phyloP scores from a whole-genome alignment of 495 filamentous ascomycete species.

The Monascus purpureus region DNA sequence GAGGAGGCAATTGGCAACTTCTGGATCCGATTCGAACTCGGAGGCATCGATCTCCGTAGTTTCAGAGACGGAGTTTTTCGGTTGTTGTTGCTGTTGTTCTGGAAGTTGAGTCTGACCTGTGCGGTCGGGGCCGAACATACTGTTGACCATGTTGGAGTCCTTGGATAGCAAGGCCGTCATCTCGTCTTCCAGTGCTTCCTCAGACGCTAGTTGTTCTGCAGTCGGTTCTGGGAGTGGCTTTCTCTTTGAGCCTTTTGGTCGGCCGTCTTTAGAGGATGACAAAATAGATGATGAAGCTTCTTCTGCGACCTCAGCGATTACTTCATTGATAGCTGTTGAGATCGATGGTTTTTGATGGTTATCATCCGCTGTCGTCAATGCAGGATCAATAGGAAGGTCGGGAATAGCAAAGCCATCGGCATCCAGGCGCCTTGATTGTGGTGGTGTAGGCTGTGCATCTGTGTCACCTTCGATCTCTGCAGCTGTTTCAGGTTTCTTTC shows the following conservation, averaged over 20 bases:
- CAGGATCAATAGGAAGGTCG: conserved; percentile 30
- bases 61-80: conserved; percentile 21
- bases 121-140: no score
- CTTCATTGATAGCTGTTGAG: conserved; percentile 11
- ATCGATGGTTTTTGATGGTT: conserved; percentile 9
- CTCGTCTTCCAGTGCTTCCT: conserved; percentile 30
- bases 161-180: conserved; percentile 25
- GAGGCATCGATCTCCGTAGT: conserved; percentile 47
- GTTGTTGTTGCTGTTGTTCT: background rate
- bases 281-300: conserved; percentile 1
- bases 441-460: conserved; percentile 1
- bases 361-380: conserved; percentile 14
- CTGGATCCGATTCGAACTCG: conserved; percentile 69
- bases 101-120: no score
- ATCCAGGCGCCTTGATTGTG: conserved; percentile 25
- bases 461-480: conserved; percentile 26
- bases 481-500: conserved; percentile 32
- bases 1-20: conserved; percentile 68
- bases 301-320: conserved; percentile 10
- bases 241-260: conserved; percentile 20
- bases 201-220: conserved; percentile 26
- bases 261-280: conserved; percentile 6
- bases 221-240: conserved; percentile 17
- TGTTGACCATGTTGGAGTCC: conserved; percentile 26
- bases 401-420: conserved; percentile 36